Conservation (phyloP, 2,329 filamentous ascomycete species). For the Fusarium clavum region DNA sequence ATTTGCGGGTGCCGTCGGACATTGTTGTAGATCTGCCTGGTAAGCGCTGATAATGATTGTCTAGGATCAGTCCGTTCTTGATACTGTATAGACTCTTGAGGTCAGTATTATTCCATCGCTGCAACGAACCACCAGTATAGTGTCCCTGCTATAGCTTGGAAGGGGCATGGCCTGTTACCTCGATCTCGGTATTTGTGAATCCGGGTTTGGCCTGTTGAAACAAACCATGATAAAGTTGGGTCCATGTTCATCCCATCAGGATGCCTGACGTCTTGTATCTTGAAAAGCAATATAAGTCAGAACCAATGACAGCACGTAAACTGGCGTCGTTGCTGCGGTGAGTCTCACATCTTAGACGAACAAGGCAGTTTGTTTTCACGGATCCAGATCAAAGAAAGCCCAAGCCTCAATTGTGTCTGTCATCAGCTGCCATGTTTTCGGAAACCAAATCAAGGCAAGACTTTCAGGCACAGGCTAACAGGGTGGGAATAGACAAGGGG, state of each 20-base stretch:
- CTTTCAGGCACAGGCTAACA: conserved; percentile 20
- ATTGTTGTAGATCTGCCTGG: conserved; percentile 36
- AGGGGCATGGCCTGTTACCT: conserved; percentile 11
- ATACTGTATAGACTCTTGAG: neutral
- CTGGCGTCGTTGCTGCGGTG: conserved; percentile 28
- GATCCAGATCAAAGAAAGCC: conserved; percentile 34
- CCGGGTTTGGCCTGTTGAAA: conserved; percentile 19
- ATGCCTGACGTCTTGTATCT: conserved; percentile 18
- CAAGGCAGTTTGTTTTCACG: conserved; percentile 27
- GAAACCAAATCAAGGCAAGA: conserved; percentile 20
- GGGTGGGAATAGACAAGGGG: conserved; percentile 29
- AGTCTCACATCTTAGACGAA: conserved; percentile 18
- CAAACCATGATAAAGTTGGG: conserved; percentile 16
- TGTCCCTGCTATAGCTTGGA: conserved; percentile 9
- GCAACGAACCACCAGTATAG: conserved; percentile 2
- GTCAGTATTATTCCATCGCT: neutral
- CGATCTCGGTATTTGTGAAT: conserved; percentile 2
- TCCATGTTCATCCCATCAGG: conserved; percentile 12
- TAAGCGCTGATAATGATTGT: conserved; percentile 7
- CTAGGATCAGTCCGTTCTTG: conserved; percentile 4
- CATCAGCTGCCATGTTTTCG: conserved; percentile 36
- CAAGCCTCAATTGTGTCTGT: conserved; percentile 45
- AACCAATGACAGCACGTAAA: conserved; percentile 13
- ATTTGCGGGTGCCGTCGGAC: conserved; percentile 37
- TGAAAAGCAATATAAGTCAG: conserved; percentile 18